Evolutionary conservation across 2,329 filamentous ascomycete species (phyloP), one percentile per base, ranked within the genome.

Genomic region (Fusarium paranaense): DNA sequence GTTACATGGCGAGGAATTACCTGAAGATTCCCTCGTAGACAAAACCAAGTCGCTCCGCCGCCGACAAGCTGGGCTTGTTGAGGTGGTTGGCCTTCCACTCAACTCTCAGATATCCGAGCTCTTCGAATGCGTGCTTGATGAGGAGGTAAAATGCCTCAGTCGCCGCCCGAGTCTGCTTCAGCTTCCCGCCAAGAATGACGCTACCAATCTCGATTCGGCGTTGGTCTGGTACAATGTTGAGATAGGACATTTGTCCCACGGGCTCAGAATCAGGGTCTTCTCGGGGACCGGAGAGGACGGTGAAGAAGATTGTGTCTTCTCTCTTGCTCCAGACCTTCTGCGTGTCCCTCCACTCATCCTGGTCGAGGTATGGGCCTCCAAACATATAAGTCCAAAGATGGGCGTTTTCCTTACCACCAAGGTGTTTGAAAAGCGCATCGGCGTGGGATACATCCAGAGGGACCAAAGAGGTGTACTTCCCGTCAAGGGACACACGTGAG

Each of bases 61-160:
- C 90, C 5, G 85, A 81, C 16, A 85, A 81, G 52, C 89, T 91
- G 0, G 86, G 82, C 38, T 74, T 82, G 76, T 93, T 93, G 13
- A 90, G 80, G 18, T 84, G 73, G 76, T 92, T 86, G 62, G 89
- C 90, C 75, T 92, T 93, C 90, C 91, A 93, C 78, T 92, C 90
- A 5, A 91, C 86, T 9, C 91, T 83, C 5, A 86, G 79, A 76
- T 89, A 91, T 0, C 87, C 85, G 25, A 92, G 77, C 3, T 85
- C 83, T 5, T 88, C 76, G 72, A 92, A 89, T 0, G 86, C 85
- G 64, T 89, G 83, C 40, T 82, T 82, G 50, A 89, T 83, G n/a
- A 91, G 78, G 1, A 92, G 81, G 69, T 88, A 91, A 69, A 89
- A 84, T 0, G 86, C 85, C 78, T 92, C 91, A 0, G 90, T 92